Evolutionary conservation across 78 protist genomes (phyloP).

Genomic region (Mastigamoeba balamuthi): DNA sequence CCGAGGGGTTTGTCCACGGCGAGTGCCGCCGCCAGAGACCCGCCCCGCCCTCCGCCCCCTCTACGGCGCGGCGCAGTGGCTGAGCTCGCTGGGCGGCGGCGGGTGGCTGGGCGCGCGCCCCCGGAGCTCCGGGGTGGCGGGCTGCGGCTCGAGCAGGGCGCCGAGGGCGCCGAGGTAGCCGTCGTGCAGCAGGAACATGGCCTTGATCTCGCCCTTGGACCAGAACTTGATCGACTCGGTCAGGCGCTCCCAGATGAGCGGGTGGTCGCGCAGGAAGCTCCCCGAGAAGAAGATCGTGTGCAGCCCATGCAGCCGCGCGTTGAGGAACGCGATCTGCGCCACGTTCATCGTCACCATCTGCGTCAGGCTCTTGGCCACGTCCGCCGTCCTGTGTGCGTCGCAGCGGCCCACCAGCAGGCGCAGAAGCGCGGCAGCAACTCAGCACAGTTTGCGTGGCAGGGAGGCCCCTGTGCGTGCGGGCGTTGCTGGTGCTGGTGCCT

Average conservation of each 20-base stretch:
- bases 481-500: too few species aligned
- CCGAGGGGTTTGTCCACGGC: too few species aligned
- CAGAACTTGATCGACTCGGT: conserved; percentile 60
- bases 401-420: too few species aligned
- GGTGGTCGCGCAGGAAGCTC: conserved; percentile 64
- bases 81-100: too few species aligned
- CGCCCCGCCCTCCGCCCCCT: too few species aligned
- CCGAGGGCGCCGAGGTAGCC: conserved; percentile 82
- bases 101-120: too few species aligned
- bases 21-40: too few species aligned
- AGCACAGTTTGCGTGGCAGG: background rate
- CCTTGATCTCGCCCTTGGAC: conserved; percentile 57
- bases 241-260: conserved; percentile 35
- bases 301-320: conserved; percentile 37
- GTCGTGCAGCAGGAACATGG: conserved; percentile 69
- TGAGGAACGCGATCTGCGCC: conserved; percentile 71
- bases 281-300: conserved; percentile 68
- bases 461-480: background rate
- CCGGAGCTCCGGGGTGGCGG: too few species aligned
- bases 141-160: too few species aligned
- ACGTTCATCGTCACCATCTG: conserved; percentile 80
- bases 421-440: background rate
- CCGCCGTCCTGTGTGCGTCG: too few species aligned
- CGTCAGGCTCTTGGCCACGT: conserved; percentile 45
- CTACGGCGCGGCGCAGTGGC: too few species aligned